Percentiles rank a stretch among this genome's conserved stretches.
phyloP scores from a whole-genome alignment of 495 filamentous ascomycete species.

The Penicillium nucicola region DNA sequence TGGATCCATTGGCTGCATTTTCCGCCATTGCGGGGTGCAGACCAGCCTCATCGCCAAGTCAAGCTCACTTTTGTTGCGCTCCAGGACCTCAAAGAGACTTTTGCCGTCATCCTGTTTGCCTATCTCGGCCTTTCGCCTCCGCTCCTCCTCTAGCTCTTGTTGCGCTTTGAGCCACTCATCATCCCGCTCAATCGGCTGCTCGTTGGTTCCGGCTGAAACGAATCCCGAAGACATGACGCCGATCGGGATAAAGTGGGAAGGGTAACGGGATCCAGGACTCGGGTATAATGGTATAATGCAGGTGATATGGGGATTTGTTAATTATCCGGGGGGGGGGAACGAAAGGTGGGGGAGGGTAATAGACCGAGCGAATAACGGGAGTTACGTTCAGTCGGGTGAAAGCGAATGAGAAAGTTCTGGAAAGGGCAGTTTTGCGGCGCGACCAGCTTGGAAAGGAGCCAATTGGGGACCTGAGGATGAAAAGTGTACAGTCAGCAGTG shows the following conservation, averaged over 20 bases:
- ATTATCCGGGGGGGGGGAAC: conserved; percentile 18
- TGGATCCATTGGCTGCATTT: background rate
- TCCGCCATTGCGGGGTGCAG: background rate
- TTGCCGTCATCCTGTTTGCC: conserved; percentile 59
- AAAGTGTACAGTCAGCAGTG: too few relatives aligned
- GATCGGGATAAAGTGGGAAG: conserved; percentile 9
- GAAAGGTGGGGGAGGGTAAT: background rate
- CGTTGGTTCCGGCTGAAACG: conserved; percentile 77
- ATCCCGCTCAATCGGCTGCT: conserved; percentile 56
- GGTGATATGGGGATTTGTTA: conserved; percentile 1
- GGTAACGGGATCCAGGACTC: conserved; percentile 3
- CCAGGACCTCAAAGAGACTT: conserved; percentile 80
- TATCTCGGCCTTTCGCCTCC: conserved; percentile 56
- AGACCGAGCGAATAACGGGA: conserved; percentile 6
- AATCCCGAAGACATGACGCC: conserved; percentile 78
- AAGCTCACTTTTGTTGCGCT: conserved; percentile 87
- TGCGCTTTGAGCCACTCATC: conserved; percentile 78
- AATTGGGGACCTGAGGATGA: background rate
- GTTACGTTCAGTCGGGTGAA: background rate
- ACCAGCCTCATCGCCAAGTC: background rate
- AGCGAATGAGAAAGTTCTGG: conserved; percentile 11
- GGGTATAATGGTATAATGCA: conserved; percentile 22
- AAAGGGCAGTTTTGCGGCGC: background rate
- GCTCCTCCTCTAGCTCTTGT: conserved; percentile 68
- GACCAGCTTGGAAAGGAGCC: background rate